Percentiles rank a stretch among this genome's conserved stretches.
phyloP scores from a whole-genome alignment of 2,329 filamentous ascomycete species.

The Phialophora chinensis region DNA sequence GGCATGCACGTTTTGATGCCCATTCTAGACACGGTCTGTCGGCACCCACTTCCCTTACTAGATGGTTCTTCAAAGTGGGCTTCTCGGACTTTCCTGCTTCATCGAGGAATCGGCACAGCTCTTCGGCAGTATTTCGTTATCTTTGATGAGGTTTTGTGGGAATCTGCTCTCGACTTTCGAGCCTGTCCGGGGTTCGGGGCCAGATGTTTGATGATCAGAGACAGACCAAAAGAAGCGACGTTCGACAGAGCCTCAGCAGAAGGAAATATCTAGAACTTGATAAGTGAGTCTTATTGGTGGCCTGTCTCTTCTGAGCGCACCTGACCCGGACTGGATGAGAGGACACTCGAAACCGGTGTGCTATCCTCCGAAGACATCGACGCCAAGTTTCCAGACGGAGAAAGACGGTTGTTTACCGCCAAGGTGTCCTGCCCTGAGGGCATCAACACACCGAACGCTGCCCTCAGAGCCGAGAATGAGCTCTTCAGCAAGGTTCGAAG shows the following conservation, averaged over 20 bases:
- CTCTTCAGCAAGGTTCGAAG: neutral
- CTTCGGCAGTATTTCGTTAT: neutral
- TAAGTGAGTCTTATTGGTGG: neutral
- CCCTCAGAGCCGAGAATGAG: neutral
- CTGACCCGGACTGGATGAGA: neutral
- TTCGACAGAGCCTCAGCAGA: neutral
- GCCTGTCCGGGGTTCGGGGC: neutral
- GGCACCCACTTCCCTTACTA: neutral
- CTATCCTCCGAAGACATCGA: neutral
- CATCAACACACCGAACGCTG: neutral
- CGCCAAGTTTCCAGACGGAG: neutral
- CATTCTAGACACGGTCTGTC: neutral
- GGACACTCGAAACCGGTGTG: neutral
- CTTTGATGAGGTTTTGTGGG: too few species aligned
- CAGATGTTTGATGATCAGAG: neutral
- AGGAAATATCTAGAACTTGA: neutral
- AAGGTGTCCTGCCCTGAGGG: neutral
- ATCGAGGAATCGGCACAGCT: neutral
- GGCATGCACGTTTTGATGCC: neutral
- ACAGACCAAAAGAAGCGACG: neutral
- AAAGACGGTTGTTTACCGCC: neutral
- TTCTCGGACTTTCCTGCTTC: neutral
- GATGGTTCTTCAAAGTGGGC: neutral
- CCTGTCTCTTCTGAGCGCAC: neutral
- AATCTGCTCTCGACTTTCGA: neutral